Evolutionary conservation across 1,284 basidiomycete species (phyloP).

Genomic region (Fomitopsis schrenkii): DNA sequence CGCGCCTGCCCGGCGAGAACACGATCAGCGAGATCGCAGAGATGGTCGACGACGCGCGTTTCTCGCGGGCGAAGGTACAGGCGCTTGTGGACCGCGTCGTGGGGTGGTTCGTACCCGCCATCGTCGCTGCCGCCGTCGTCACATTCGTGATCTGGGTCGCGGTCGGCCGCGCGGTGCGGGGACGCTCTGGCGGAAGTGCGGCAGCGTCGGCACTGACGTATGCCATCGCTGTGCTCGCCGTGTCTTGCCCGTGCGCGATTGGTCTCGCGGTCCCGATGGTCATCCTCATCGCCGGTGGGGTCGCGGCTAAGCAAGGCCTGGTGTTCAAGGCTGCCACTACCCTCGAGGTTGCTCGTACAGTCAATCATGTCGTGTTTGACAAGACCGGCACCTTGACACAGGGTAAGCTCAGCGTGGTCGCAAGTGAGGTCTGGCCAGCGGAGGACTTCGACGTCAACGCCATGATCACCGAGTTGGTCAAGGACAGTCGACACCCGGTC

Average conservation of each 20-base stretch:
- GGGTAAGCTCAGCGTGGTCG: constrained; percentile 30
- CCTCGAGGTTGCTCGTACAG: constrained; percentile 27
- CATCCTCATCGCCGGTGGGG: constrained; percentile 31
- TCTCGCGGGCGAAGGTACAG: constrained; percentile 34
- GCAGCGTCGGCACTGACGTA: constrained; percentile 33
- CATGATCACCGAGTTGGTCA: constrained; percentile 20
- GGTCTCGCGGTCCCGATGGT: constrained; percentile 36
- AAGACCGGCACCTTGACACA: constrained; percentile 44
- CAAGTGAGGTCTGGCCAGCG: constrained; percentile 19
- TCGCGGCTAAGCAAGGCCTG: constrained; percentile 29
- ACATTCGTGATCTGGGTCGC: constrained; percentile 37
- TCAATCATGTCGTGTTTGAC: constrained; percentile 38
- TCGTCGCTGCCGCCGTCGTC: constrained; percentile 26
- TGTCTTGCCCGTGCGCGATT: constrained; percentile 42
- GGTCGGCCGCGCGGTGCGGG: constrained; percentile 28
- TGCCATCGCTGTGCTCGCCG: constrained; percentile 38
- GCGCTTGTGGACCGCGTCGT: constrained; percentile 36
- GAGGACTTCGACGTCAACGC: constrained; percentile 15
- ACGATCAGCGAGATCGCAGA: constrained; percentile 37
- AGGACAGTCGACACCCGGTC: constrained; percentile 30
- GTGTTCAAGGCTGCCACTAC: constrained; percentile 33
- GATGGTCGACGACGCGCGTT: constrained; percentile 35
- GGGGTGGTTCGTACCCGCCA: constrained; percentile 30
- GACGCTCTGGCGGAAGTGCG: constrained; percentile 23
- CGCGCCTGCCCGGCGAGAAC: constrained; percentile 37